Evolutionary conservation across 306 rosid genomes (phyloP), one percentile per base, ranked within the genome.

Genomic region (Quercus wislizeni): DNA sequence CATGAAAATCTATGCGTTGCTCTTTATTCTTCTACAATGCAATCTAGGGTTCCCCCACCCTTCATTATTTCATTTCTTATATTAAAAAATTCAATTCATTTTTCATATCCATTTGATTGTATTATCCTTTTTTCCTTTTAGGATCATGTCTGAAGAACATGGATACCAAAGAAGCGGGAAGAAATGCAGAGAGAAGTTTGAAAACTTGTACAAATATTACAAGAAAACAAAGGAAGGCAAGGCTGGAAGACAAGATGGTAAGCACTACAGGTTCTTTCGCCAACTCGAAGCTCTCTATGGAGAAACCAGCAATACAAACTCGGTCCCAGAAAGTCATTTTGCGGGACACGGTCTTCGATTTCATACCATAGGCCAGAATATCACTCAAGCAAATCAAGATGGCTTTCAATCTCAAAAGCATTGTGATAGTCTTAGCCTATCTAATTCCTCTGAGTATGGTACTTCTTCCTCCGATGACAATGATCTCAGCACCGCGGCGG

Each of bases 91-190:
- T 49, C 46, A 65, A 23, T 57, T 73, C n/a, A 70, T 49, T 69
- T 31, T 74, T 55, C 46, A 31, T 74, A 12, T 41, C 63, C 11
- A 12, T 21, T 62, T 21, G 74, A 71, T 62, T 46, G 23, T 55
- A 71, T 55, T 15, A 15, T 73, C 30, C 43, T 5, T 19, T 1
- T 58, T 69, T 2, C 17, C 7, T 67, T 69, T 65, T 15, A 94
- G 99, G 91, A 93, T 96, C 38, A 91, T 96, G 99, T 82, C 76
- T 38, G 98, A 93, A 68, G 99, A 96, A 77, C 91, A 91, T 84
- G 95, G 95, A 69, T 93, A 91, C 68, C 97, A 91, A 93, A 93
- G 99, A 85, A 96, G 96, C 90, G 99, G 99, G 20, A 96, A 95
- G 80, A 96, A 96, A 82, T 96, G 99, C 92, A 90, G 97, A 65